phyloP scores from a whole-genome alignment of 1,284 basidiomycete genomes.

The Pseudozyma flocculosa region DNA sequence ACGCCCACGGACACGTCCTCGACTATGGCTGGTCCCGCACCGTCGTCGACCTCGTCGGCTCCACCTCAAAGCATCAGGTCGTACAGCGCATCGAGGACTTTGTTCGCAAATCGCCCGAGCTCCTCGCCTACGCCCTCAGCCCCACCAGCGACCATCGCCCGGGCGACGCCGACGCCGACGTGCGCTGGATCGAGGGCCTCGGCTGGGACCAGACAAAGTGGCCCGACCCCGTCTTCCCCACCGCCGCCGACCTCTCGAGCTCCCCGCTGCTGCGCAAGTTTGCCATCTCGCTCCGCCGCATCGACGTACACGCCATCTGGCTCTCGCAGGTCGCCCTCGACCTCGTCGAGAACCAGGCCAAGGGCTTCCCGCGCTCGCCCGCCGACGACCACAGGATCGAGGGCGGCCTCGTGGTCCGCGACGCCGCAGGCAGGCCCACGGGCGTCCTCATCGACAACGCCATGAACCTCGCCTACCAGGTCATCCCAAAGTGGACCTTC shows the following conservation, averaged over 20 bases:
- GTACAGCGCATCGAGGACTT: slow-evolving; percentile 35
- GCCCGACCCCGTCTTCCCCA: slow-evolving; percentile 65
- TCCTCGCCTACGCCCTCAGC: slow-evolving; percentile 11
- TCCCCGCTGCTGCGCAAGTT: slow-evolving; percentile 24
- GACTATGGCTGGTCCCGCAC: slow-evolving; percentile 43
- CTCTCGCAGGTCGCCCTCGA: slow-evolving; percentile 69
- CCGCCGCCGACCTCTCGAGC: slow-evolving; percentile 66
- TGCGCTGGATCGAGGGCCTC: slow-evolving; percentile 75
- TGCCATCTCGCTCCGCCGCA: slow-evolving; percentile 10
- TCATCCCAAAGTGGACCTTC: slow-evolving; percentile 38
- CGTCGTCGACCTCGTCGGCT: slow-evolving; percentile 42
- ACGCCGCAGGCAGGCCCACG: slow-evolving; percentile 68
- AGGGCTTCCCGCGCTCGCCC: slow-evolving; percentile 35
- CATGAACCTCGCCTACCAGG: slow-evolving; percentile 48
- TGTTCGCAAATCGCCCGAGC: slow-evolving; percentile 16
- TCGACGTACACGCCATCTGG: slow-evolving; percentile 84
- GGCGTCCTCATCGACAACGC: slow-evolving; percentile 63
- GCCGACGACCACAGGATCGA: slow-evolving; percentile 62
- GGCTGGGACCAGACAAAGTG: slow-evolving; percentile 85
- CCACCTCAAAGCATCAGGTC: slow-evolving; percentile 26
- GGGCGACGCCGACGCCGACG: slow-evolving; percentile 1
- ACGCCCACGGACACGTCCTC: slow-evolving; percentile 53
- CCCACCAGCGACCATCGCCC: too few relatives aligned
- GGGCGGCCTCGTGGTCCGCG: slow-evolving; percentile 75
- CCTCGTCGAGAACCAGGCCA: slow-evolving; percentile 43